phyloP scores from a whole-genome alignment of 2,329 filamentous ascomycete genomes.

The Myriosclerotinia scirpicola region DNA sequence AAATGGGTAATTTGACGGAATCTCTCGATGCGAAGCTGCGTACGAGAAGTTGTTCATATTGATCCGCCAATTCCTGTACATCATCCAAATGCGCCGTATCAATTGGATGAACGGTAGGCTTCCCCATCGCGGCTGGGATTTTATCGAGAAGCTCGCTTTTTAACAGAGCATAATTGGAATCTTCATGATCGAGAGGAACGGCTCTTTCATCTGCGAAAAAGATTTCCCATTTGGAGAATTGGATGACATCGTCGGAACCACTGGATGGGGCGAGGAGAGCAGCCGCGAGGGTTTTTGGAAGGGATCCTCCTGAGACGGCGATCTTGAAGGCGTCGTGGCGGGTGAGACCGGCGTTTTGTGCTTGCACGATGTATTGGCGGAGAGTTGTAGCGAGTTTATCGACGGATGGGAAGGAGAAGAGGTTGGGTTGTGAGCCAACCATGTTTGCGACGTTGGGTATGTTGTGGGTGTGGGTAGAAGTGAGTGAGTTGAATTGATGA shows the following conservation, averaged over 20 bases:
- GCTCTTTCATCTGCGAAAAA: slow-evolving; percentile 98
- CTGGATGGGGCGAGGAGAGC: slow-evolving; percentile 65
- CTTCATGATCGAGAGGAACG: slow-evolving; percentile 84
- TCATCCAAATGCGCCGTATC: slow-evolving; percentile 67
- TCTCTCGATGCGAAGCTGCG: slow-evolving; percentile 85
- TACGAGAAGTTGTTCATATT: slow-evolving; percentile 88
- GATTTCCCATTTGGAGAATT: slow-evolving; percentile 91
- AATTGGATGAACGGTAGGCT: slow-evolving; percentile 76
- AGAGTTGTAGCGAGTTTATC: slow-evolving; percentile 73
- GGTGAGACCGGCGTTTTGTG: slow-evolving; percentile 74
- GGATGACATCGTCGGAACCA: slow-evolving; percentile 58
- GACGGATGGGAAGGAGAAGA: slow-evolving; percentile 76
- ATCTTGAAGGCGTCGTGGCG: slow-evolving; percentile 88
- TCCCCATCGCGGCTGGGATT: slow-evolving; percentile 65
- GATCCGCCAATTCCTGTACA: slow-evolving; percentile 86
- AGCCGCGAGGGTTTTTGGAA: slow-evolving; percentile 83
- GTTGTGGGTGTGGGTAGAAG: slow-evolving; percentile 2
- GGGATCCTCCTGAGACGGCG: slow-evolving; percentile 88
- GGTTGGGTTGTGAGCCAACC: slow-evolving; percentile 52
- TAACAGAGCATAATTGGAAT: slow-evolving; percentile 91
- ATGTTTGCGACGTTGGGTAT: slow-evolving; percentile 16
- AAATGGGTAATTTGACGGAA: slow-evolving; percentile 90
- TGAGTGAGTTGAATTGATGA: background rate
- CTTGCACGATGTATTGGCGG: slow-evolving; percentile 77
- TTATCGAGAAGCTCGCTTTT: slow-evolving; percentile 87